Evolutionary conservation across 805 yeast species (phyloP), one percentile per base, ranked within the genome.

Genomic region (Candida hungchunana): DNA sequence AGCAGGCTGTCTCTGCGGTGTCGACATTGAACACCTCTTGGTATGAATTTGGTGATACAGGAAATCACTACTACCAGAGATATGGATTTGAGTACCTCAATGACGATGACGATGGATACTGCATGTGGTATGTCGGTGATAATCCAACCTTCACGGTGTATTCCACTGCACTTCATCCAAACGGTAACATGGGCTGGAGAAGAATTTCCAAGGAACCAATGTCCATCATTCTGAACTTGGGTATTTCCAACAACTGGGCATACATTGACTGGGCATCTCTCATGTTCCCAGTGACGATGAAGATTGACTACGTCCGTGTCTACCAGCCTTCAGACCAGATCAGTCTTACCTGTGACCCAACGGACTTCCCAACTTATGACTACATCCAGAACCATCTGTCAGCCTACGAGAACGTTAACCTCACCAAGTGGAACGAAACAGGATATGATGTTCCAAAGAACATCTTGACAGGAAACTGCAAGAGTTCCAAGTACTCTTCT

Each of bases 231-330:
- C 54, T 90, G 69, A 90, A 90, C 59, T 63, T 90, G 63, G 98
- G 96, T 69, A 65, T 90, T 35, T 89, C 97, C 12, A 82, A 80
- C 52, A 82, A 78, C 42, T 90, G 97, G 97, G 85, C 93, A 7
- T 86, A 84, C 59, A 90, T 90, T 43, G 90, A 88, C 63, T 90
- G 96, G 96, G 76, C 78, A 29, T 66, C 78, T 5, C 66, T 88
- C 40, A 62, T 63, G 30, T 90, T 90, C 74, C 98, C 98, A 2
- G 74, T 73, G 11, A 69, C 74, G 2, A 67, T 89, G 79, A 66
- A 75, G 39, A 64, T 90, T 29, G 97, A 90, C 59, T 85, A 82
- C 51, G 95, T 90, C 22, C 77, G 98, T 51, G 55, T 90, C n/a
- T 90, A 93, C 60, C 98, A 90, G 64, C 96, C 96, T 2, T 54